Percentiles rank a stretch among this genome's conserved stretches.
phyloP scores from a whole-genome alignment of 1,284 basidiomycete genomes.

The Cystobasidiaceae sp. region DNA sequence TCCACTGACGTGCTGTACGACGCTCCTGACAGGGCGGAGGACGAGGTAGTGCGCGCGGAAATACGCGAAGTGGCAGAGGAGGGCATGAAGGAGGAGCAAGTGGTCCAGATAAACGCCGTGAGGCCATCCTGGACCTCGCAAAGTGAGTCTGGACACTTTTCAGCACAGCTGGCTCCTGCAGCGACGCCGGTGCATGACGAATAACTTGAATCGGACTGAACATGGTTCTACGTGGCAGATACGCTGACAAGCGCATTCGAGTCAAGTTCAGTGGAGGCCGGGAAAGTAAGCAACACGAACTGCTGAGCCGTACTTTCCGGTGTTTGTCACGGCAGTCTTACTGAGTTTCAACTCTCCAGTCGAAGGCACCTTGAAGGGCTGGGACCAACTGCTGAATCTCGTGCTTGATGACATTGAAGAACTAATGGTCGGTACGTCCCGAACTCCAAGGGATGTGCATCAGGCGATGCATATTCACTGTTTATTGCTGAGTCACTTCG shows the following conservation, averaged over 20 bases:
- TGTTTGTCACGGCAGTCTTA: too few relatives aligned
- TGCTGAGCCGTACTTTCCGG: too few relatives aligned
- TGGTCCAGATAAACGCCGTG: slow-evolving; percentile 70
- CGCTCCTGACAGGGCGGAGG: neutral
- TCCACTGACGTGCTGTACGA: too few relatives aligned
- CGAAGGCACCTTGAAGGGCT: slow-evolving; percentile 86
- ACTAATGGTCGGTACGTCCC: slow-evolving; percentile 57
- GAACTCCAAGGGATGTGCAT: neutral
- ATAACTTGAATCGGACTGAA: neutral
- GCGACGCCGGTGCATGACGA: too few relatives aligned
- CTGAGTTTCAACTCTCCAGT: slow-evolving; percentile 54
- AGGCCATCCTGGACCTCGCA: slow-evolving; percentile 90
- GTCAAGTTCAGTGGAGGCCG: slow-evolving; percentile 96
- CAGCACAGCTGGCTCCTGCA: neutral
- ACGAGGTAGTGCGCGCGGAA: too few relatives aligned
- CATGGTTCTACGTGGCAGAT: slow-evolving; percentile 6
- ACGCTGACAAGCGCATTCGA: slow-evolving; percentile 70
- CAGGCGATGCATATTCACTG: neutral
- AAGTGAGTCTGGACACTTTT: slow-evolving; percentile 61
- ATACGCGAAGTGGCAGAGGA: too few relatives aligned
- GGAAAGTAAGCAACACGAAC: slow-evolving; percentile 80
- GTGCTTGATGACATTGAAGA: slow-evolving; percentile 87
- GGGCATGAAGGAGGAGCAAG: slow-evolving; percentile 32
- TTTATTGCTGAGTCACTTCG: too few relatives aligned
- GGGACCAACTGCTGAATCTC: slow-evolving; percentile 92